phyloP scores from a whole-genome alignment of 1,139 yeast genomes.

The Candida tropicalis region DNA sequence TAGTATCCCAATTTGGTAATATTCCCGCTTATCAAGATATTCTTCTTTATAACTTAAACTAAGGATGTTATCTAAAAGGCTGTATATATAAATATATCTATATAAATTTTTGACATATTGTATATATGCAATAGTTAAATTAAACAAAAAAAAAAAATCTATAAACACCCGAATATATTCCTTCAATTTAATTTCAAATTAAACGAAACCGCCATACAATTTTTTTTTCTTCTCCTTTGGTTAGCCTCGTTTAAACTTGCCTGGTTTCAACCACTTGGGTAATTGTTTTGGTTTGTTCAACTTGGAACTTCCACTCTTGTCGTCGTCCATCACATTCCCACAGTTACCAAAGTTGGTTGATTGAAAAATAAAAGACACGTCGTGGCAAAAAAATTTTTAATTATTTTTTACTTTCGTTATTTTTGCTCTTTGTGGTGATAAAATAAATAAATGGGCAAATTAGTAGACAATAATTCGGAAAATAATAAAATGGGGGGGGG shows the following conservation, averaged over 20 bases:
- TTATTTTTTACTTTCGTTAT: background rate
- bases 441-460: no score
- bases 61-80: no score
- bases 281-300: background rate
- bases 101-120: no score
- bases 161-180: no score
- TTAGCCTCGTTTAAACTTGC: slow-evolving; percentile 3
- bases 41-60: no score
- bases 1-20: background rate
- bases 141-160: no score
- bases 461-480: no score
- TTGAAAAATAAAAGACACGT: slow-evolving; percentile 1
- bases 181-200: background rate
- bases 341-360: slow-evolving; percentile 4
- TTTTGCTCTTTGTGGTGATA: background rate
- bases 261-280: background rate
- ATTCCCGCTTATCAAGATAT: no score
- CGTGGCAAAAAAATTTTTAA: background rate
- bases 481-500: no score
- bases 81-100: no score
- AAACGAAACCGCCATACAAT: background rate
- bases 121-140: no score
- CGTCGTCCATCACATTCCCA: background rate
- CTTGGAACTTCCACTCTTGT: background rate
- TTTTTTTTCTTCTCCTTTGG: background rate